Base-by-base conservation (phyloP, 2,329 filamentous ascomycete species). In the Davidsoniella virescens region DNA sequence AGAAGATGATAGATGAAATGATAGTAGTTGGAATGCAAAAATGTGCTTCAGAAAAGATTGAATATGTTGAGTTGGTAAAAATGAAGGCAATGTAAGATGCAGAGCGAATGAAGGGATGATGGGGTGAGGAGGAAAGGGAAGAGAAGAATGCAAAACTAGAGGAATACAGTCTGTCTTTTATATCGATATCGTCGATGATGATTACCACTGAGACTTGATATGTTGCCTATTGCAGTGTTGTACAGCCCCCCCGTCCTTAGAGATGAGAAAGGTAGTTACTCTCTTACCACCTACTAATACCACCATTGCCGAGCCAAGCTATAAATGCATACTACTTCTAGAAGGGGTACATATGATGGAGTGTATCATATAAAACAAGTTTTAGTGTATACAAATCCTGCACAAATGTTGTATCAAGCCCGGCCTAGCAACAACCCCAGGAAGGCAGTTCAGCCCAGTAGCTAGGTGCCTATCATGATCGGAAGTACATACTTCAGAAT, bases 41-140 rank as follows among this genome's bases (percentile, higher is more conserved):
- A 47, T 47, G 36, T 33, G 9, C 29, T 20, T n/a, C 14, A 17
- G 14, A 25, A 45, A 23, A 18, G 23, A 49, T 20, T 12, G 18
- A 29, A 29, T 29, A 33, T 3, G 23, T 12, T 25, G 17, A 44
- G 2, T n/a, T 33, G 3, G 26, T 41, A 29, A 42, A 44, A 37
- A 44, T 45, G 51, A 49, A 49, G 16, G 25, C 5, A 42, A 18
- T 33, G 47, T 42, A 18, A 25, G 38, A 49, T 23, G n/a, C 38
- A 49, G 26, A 20, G 18, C 26, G 20, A 45, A 50, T 36, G 40
- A 45, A 45, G 40, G 26, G 44, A 44, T 47, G 50, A 37, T 33
- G 29, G 36, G 46, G 41, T 52, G 46, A 44, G 9, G 51, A 44
- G 40, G 12, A 49, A 49, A 52, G 50, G 45, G 41, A 49, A 18